Percentiles rank a stretch among this genome's conserved stretches.
Evolutionary conservation across 148 eudicot genomes (phyloP).

Genomic region (Vaccinium myrtillus): DNA sequence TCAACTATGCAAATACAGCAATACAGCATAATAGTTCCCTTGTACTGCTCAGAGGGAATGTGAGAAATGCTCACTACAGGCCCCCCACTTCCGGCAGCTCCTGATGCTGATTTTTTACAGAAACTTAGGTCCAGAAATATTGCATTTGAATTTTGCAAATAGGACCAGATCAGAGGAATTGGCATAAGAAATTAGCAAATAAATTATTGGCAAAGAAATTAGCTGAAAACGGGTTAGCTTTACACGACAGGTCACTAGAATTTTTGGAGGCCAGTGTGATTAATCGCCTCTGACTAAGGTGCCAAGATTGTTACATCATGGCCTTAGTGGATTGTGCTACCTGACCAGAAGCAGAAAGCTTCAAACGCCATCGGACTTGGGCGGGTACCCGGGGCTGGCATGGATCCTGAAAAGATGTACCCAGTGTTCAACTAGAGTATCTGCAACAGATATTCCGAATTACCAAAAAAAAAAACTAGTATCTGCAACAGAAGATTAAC

Average conservation of each 20-base stretch:
- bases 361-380: background rate
- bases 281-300: no score
- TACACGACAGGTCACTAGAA: background rate
- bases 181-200: no score
- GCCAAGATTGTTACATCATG: no score
- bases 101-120: no score
- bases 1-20: no score
- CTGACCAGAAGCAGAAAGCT: no score
- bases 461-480: background rate
- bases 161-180: background rate
- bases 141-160: background rate
- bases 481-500: background rate
- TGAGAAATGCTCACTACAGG: no score
- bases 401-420: background rate
- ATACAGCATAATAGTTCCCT: no score
- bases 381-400: background rate
- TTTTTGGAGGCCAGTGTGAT: background rate
- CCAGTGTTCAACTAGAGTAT: background rate
- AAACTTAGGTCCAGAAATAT: no score
- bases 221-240: background rate
- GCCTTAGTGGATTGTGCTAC: no score
- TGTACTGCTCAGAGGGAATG: no score
- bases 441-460: background rate
- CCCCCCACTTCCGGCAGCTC: no score
- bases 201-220: background rate